Base-by-base conservation (phyloP, 345 rosid genomes). In the Viola odorata region DNA sequence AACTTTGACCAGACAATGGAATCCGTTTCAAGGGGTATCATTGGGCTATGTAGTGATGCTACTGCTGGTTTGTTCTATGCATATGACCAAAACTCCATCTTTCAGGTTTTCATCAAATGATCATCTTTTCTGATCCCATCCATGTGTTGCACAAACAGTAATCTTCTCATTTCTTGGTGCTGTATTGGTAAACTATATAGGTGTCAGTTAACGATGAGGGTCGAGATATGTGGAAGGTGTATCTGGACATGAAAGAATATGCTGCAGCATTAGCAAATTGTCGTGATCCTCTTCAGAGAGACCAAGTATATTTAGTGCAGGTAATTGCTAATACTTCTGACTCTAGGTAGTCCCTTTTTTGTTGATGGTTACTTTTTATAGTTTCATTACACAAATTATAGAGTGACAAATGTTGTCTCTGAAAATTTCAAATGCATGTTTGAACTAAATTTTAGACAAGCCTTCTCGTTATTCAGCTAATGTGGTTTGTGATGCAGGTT, bases 151-250 rank as follows among this genome's bases (percentile, higher is more conserved):
- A 15, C 15, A 10, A 12, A 45, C 38, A 56, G 37, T 48, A 61
- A 36, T 55, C 51, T 62, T 17, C 48, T 23, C 41, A 3, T 62
- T 37, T 66, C 16, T 50, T 47, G 11, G 40, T 58, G 36, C 36
- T 53, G 62, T 12, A 62, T 10, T 45, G 36, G 12, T 47, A 47
- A 50, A 55, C 15, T 40, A 37, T 61, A 3, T 71, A 94, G 99
- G 96, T 94, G 45, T 90, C 99, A 63, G 92, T 94, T 61, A 80
- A 75, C 75, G 99, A 94, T 23, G 99, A 94, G 85, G 89, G 86
- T 58, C 84, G 95, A 60, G 96, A 91, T 77, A 94, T 94, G 99
- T 94, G 99, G 99, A 94, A 86, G 86, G 96, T 94, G 61, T 85
- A 94, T 77, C 82, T 91, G 67, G 89, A 91, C 79, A 80, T 94